Conservation (phyloP, 1,139 yeast genomes). For the Hanseniaspora sp. region DNA sequence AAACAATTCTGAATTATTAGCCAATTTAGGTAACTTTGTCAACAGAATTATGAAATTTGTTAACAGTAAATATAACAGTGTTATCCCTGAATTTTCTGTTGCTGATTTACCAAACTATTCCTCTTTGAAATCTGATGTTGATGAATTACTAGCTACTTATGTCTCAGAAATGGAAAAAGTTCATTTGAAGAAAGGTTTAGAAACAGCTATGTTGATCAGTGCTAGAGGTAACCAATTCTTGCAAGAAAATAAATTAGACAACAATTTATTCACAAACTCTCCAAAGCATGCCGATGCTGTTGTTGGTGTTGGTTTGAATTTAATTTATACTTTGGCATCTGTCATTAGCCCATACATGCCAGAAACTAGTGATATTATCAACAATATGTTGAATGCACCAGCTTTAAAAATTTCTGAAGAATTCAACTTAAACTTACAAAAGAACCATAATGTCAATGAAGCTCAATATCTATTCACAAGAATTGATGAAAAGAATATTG, state of each 20-base stretch:
- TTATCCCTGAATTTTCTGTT: constrained; percentile 54
- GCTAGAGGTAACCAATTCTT: constrained; percentile 89
- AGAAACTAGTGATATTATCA: constrained; percentile 57
- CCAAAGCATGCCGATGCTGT: constrained; percentile 87
- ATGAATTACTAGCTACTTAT: constrained; percentile 50
- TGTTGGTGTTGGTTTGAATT: constrained; percentile 79
- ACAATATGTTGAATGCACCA: constrained; percentile 75
- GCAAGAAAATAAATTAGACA: constrained; percentile 91
- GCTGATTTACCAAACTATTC: constrained; percentile 40
- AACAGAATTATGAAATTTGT: constrained; percentile 87
- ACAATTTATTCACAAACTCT: constrained; percentile 59
- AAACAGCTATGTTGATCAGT: constrained; percentile 79
- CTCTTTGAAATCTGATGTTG: constrained; percentile 46
- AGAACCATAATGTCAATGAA: constrained; percentile 81
- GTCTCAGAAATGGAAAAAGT: constrained; percentile 65
- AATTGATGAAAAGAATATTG: constrained; percentile 81
- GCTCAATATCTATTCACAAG: constrained; percentile 85
- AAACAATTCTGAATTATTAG: constrained; percentile 84
- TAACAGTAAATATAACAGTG: constrained; percentile 83
- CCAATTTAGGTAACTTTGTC: constrained; percentile 92
- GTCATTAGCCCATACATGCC: constrained; percentile 86
- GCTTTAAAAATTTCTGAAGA: constrained; percentile 63
- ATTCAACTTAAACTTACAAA: constrained; percentile 55
- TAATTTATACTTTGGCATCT: constrained; percentile 72
- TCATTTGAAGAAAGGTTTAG: constrained; percentile 78